Conservation (phyloP, 2,329 filamentous ascomycete species). For the Colletotrichum melonis region DNA sequence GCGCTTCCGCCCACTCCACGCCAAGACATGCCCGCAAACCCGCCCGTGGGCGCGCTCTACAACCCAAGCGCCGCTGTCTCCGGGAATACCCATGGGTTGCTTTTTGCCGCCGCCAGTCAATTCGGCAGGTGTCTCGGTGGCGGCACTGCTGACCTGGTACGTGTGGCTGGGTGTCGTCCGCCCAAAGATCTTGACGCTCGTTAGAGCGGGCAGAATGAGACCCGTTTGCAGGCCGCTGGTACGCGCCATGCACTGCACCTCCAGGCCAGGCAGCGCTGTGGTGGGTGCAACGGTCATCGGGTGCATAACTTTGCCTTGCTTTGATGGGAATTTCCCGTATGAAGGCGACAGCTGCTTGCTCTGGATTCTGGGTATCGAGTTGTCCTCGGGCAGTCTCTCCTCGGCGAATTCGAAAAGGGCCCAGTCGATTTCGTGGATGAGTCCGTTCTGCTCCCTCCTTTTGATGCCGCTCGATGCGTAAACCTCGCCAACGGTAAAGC, state of each 20-base stretch:
- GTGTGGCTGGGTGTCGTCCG: slow-evolving; percentile 83
- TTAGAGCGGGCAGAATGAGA: slow-evolving; percentile 80
- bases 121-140: slow-evolving; percentile 24
- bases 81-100: slow-evolving; percentile 74
- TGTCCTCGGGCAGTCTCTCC: slow-evolving; percentile 76
- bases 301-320: slow-evolving; percentile 53
- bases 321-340: slow-evolving; percentile 25
- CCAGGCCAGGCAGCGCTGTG: slow-evolving; percentile 75
- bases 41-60: slow-evolving; percentile 82
- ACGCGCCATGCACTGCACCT: slow-evolving; percentile 89
- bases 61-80: slow-evolving; percentile 94
- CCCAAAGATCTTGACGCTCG: slow-evolving; percentile 88
- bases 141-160: slow-evolving; percentile 65
- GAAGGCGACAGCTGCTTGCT: slow-evolving; percentile 21
- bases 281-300: slow-evolving; percentile 70
- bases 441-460: slow-evolving; percentile 75
- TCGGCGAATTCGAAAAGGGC: slow-evolving; percentile 85
- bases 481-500: slow-evolving; percentile 83
- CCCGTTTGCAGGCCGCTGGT: slow-evolving; percentile 87
- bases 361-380: slow-evolving; percentile 68
- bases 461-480: slow-evolving; percentile 92
- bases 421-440: slow-evolving; percentile 96
- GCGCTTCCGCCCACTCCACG: slow-evolving; percentile 83
- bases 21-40: slow-evolving; percentile 90
- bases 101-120: slow-evolving; percentile 34